These are phyloP conservation scores for Linum tenue DNA, from an alignment of 345 rosid genomes.

Conservation along the genomic window DNA sequence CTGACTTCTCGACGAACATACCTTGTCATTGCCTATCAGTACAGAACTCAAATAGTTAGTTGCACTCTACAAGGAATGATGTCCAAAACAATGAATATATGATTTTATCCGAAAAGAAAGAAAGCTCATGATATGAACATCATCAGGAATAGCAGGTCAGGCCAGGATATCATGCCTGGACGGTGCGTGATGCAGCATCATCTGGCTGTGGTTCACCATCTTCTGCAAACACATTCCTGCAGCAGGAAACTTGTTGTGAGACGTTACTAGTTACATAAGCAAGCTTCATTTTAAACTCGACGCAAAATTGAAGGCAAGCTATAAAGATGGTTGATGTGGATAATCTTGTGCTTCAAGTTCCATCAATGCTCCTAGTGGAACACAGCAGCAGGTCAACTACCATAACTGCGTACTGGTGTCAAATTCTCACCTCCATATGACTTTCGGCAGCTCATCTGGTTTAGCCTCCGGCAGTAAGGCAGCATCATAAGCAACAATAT, in stretches of 20 bases:
- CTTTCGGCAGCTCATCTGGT: too few species aligned
- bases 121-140: background rate
- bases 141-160: background rate
- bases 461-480: slow-evolving; percentile 26
- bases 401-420: background rate
- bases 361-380: too few species aligned
- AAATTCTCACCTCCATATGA: too few species aligned
- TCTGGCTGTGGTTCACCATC: slow-evolving; percentile 65
- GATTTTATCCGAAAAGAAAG: too few species aligned
- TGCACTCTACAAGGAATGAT: background rate
- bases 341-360: background rate
- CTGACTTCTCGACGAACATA: slow-evolving; percentile 71
- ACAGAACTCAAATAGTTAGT: slow-evolving; percentile 16
- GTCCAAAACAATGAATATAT: background rate
- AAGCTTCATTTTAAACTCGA: too few species aligned
- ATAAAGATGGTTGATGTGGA: background rate
- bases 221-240: slow-evolving; percentile 85
- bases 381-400: background rate
- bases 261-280: background rate
- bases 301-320: background rate
- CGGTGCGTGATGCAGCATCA: slow-evolving; percentile 44
- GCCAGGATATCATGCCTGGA: slow-evolving; percentile 45
- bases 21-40: slow-evolving; percentile 76
- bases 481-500: slow-evolving; percentile 75
- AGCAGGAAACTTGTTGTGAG: slow-evolving; percentile 1